Percentiles rank a stretch among this genome's conserved stretches.
Evolutionary conservation across 257 asterid genomes (phyloP).

Genomic region (Solanum paucissectum): DNA sequence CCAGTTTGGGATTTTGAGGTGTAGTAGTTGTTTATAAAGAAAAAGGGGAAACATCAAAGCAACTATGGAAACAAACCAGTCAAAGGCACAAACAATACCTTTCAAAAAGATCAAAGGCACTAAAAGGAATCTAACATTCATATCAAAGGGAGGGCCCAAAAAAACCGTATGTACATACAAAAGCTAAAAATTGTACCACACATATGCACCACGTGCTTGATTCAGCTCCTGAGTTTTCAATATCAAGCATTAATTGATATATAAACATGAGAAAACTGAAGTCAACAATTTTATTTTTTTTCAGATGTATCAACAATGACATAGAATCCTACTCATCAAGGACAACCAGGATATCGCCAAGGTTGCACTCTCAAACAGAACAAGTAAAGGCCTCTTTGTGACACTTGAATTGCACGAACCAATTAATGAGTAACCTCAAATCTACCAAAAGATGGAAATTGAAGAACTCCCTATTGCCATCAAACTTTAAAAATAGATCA

Average conservation of each 20-base stretch:
- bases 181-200: neutral
- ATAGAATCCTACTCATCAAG: neutral
- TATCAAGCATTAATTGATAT: neutral
- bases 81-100: neutral
- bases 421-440: constrained; percentile 13
- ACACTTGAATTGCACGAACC: constrained; percentile 16
- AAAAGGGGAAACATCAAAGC: neutral
- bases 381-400: constrained; percentile 12
- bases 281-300: neutral
- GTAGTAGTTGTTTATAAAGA: neutral
- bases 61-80: neutral
- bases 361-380: constrained; percentile 12
- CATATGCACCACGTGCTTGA: neutral
- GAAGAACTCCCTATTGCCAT: neutral
- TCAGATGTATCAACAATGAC: neutral
- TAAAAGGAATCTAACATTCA: neutral
- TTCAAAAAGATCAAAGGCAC: neutral
- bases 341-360: constrained; percentile 6
- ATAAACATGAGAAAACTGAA: neutral
- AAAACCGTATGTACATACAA: neutral
- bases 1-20: neutral
- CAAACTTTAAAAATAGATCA: neutral
- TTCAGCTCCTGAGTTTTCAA: neutral
- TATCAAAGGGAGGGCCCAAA: neutral
- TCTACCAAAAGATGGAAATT: neutral